These are phyloP conservation scores for Trichoderma atroviride DNA, from an alignment of 2,329 filamentous ascomycete species.

Conservation along the genomic window DNA sequence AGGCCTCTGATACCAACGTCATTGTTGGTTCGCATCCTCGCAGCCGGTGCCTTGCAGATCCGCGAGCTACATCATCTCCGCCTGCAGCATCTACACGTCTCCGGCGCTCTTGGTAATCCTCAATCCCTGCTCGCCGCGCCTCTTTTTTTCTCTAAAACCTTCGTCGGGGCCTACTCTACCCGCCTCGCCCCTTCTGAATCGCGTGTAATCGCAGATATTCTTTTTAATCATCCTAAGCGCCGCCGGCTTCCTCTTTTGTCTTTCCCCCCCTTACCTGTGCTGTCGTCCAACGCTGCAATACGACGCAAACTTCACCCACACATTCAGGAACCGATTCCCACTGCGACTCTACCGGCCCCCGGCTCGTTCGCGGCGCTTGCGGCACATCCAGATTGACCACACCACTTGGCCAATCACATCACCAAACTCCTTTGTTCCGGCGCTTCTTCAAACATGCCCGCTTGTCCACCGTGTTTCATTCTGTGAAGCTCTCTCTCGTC, in stretches of 20 bases:
- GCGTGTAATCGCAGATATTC: background rate
- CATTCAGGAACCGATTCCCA: conserved; percentile 16
- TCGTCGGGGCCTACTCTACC: background rate
- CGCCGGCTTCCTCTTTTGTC: conserved; percentile 7
- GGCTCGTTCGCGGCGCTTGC: conserved; percentile 27
- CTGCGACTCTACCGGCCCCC: background rate
- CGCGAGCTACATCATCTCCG: conserved; percentile 2
- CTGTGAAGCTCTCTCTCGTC: conserved; percentile 13
- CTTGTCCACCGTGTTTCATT: conserved; percentile 27
- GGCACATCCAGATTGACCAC: conserved; percentile 18
- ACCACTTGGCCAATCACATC: conserved; percentile 27
- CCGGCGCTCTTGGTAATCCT: conserved; percentile 2
- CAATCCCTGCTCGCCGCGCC: conserved; percentile 18
- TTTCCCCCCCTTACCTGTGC: background rate
- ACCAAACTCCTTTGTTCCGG: conserved; percentile 23
- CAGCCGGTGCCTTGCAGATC: background rate
- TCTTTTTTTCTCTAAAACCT: background rate
- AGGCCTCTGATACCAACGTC: background rate
- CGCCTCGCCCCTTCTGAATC: conserved; percentile 6
- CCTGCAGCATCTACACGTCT: background rate
- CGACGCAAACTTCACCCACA: conserved; percentile 20
- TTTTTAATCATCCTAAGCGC: conserved; percentile 23
- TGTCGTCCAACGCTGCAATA: conserved; percentile 12
- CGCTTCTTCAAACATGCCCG: conserved; percentile 29
- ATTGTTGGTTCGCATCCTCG: background rate